Evolutionary conservation across 139 green algal species (phyloP).

Genomic region (Eudorina sp.): DNA sequence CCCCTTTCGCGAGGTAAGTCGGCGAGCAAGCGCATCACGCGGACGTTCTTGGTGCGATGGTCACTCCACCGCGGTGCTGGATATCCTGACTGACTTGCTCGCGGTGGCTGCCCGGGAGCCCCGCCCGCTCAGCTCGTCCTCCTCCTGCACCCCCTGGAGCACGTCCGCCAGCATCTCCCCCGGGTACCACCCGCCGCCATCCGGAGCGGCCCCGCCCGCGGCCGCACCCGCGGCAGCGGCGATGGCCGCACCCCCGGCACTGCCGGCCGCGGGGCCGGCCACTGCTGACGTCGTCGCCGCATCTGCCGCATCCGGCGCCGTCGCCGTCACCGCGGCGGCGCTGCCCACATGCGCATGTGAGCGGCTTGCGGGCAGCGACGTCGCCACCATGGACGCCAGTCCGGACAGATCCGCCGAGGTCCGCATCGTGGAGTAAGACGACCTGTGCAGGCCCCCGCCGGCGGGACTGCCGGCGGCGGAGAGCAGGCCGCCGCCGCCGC

Average conservation of each 20-base stretch:
- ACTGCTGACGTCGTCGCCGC: too few species aligned
- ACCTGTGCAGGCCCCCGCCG: not conserved
- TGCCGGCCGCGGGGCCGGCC: not conserved
- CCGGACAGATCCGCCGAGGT: not conserved
- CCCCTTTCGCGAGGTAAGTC: too few species aligned
- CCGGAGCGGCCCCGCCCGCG: not conserved
- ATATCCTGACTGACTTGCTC: too few species aligned
- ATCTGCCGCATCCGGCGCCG: not conserved
- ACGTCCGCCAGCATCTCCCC: constrained; percentile 29
- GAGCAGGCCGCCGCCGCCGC: not conserved
- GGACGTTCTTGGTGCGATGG: too few species aligned
- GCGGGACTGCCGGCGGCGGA: not conserved
- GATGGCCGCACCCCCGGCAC: not conserved
- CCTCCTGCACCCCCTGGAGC: constrained; percentile 19
- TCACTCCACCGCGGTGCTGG: too few species aligned
- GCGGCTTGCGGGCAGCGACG: constrained; percentile 15
- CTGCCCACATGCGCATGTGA: not conserved
- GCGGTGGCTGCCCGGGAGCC: not conserved
- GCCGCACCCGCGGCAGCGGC: not conserved
- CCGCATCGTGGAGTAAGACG: not conserved
- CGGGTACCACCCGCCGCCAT: not conserved
- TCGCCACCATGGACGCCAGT: constrained; percentile 10
- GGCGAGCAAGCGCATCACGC: too few species aligned
- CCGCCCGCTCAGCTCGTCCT: constrained; percentile 23
- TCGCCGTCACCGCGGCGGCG: not conserved